Evolutionary conservation across 108 stramenopile species (phyloP), one percentile per base, ranked within the genome.

Genomic region (Mediolabrus comicus): DNA sequence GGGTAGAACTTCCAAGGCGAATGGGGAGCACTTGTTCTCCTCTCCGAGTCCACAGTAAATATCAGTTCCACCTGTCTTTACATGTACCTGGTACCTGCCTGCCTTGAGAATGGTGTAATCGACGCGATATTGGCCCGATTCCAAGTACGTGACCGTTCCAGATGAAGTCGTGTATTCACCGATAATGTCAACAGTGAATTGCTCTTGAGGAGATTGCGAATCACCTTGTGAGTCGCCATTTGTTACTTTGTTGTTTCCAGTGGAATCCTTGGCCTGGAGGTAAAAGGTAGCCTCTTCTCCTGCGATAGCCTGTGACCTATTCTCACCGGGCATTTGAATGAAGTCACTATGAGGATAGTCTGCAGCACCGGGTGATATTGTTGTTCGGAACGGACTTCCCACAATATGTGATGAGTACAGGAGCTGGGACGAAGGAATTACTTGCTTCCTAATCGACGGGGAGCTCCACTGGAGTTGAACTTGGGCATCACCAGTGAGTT

Each of bases 1-100:
- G 11, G 94, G 94, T 9, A 54, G 29, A 4, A 95, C 90, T 13
- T 33, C 52, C 35, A 95, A 64, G 25, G 56, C 35, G 58, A 93
- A 95, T 19, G 94, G 94, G 12, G 88, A 90, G 81, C 94, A 95
- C 53, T 84, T 86, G 29, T 81, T 43, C 10, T 62, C 73, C 39
- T 88, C 87, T 36, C 87, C 90, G n/a, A 63, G 52, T 7, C 89
- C 91, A 67, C 92, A 94, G 74, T 86, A 94, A 59, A 90, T 92
- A 65, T 91, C 80, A 13, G 73, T 84, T 19, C 90, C 94, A 0
- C 87, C 89, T 5, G 89, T 90, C 59, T 71, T 84, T 46, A 95
- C 87, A 14, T 79, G 75, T n/a, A 95, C 56, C 49, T 55, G 54
- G 72, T 92, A 95, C 25, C 38, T 55, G 8, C 94, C 94, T 5